Conservation (phyloP, 2,329 filamentous ascomycete species). For the Stachybotrys chartarum region DNA sequence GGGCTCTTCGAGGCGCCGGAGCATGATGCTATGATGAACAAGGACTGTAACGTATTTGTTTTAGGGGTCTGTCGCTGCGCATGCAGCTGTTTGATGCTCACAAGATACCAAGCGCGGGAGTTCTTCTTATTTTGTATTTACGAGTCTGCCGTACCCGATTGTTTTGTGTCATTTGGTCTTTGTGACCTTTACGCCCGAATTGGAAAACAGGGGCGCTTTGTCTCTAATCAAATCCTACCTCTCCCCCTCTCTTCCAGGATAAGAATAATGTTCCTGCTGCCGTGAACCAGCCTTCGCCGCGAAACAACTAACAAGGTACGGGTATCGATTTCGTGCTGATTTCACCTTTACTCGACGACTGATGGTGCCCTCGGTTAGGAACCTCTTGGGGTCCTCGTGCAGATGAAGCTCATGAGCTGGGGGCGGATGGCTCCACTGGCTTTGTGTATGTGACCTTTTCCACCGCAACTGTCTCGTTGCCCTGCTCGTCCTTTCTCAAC, state of each 20-base stretch:
- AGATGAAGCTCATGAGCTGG: conserved; percentile 33
- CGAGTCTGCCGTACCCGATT: conserved; percentile 7
- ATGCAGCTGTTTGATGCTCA: conserved; percentile 14
- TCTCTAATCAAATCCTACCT: conserved; percentile 2
- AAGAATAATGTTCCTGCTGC: neutral
- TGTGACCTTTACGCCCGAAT: neutral
- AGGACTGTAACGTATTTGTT: conserved; percentile 12
- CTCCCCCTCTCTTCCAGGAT: conserved; percentile 3
- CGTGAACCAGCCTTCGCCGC: neutral
- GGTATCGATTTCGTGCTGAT: conserved; percentile 17
- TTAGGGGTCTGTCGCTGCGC: conserved; percentile 17
- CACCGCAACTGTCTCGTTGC: conserved; percentile 71
- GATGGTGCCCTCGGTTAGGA: conserved; percentile 2
- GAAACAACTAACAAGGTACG: conserved; percentile 8
- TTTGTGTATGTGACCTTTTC: conserved; percentile 85
- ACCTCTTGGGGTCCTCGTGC: neutral
- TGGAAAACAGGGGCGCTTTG: conserved; percentile 1
- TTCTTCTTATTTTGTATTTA: conserved; percentile 22
- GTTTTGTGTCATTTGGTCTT: conserved; percentile 2
- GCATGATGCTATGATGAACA: conserved; percentile 50
- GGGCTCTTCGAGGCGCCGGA: conserved; percentile 39
- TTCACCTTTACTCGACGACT: conserved; percentile 11
- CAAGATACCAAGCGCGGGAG: conserved; percentile 29
- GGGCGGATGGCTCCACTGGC: conserved; percentile 52
- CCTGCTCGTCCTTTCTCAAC: conserved; percentile 68